Base-by-base conservation (phyloP, 371 early-diverging fungal genomes). In the Mortierella sp. region DNA sequence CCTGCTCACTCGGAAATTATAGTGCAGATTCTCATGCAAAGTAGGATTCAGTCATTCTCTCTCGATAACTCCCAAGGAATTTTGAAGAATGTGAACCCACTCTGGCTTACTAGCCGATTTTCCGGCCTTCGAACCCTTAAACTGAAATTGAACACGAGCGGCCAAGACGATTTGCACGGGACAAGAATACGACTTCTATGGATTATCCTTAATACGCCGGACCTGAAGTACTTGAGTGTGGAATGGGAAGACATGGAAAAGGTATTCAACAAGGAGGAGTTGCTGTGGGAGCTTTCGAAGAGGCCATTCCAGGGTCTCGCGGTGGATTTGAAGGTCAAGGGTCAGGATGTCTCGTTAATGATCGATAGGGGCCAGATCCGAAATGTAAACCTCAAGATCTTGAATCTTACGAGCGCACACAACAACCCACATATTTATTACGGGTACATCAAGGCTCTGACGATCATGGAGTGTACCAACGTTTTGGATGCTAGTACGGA, bases 241-340 rank as follows among this genome's bases (percentile, higher is more conserved):
- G 16, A 18, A 16, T 61, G 61, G 43, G 40, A n/a, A 14, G 61
- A 61, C 39, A 39, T 61, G 61, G 61, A 61, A 39, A 61, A 20
- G 35, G 39, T n/a, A 39, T n/a, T 22, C 35, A 35, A 18, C 10
- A 39, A 5, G 39, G 35, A 35, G 20, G 39, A 18, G 10, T 20
- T 61, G 8, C 37, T 61, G 39, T 39, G n/a, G 61, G 39, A 61
- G 5, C 37, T 61, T 5, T 5, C n/a, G 8, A 61, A 39, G 5
- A 35, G 35, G n/a, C 43, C 43, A 3, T 43, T 14, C 10, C 61
- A 40, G 16, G 11, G 61, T n/a, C 37, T 24, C 39, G 32, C 2
- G 61, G 39, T 61, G 10, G 14, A 39, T 9, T 39, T 61, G 61
- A 61, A 61, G 61, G 35, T 39, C 39, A 4, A 39, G 39, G 39